Evolutionary conservation across 306 rosid species (phyloP).

Genomic region (Nissolia schottii): DNA sequence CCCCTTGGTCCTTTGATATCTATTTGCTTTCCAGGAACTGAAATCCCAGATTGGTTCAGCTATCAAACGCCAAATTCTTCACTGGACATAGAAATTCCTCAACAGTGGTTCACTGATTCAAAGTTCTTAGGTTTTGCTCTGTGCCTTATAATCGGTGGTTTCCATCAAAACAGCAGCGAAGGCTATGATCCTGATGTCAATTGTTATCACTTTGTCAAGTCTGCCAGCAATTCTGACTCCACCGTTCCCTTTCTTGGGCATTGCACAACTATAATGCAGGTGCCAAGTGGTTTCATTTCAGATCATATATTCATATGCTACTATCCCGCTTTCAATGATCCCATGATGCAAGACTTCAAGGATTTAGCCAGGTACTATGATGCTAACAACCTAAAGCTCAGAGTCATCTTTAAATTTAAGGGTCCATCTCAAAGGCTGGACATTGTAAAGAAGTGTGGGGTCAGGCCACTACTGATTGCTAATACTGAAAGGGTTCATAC

Average conservation of each 20-base stretch:
- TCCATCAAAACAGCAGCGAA: constrained; percentile 8
- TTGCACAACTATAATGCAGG: constrained; percentile 25
- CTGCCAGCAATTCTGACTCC: constrained; percentile 10
- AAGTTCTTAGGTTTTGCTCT: constrained; percentile 20
- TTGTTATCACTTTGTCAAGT: constrained; percentile 22
- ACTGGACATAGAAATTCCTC: constrained; percentile 23
- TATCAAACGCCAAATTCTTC: constrained; percentile 14
- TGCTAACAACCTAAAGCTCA: constrained; percentile 1
- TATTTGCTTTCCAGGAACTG: constrained; percentile 21
- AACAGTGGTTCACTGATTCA: constrained; percentile 11
- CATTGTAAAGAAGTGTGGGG: constrained; percentile 22
- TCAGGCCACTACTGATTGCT: constrained; percentile 21
- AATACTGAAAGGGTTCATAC: neutral
- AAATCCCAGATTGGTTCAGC: constrained; percentile 29
- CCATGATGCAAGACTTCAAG: constrained; percentile 19
- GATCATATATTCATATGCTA: constrained; percentile 21
- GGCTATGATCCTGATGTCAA: constrained; percentile 18
- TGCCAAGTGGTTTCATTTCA: constrained; percentile 7
- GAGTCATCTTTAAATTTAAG: constrained; percentile 22
- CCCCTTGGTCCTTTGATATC: constrained; percentile 17
- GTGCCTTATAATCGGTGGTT: constrained; percentile 17
- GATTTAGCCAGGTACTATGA: constrained; percentile 17
- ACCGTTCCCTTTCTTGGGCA: constrained; percentile 16
- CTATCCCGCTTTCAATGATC: constrained; percentile 11
- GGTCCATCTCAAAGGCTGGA: constrained; percentile 25